phyloP scores from a whole-genome alignment of 257 asterid genomes.

The Solanum medicagineum region DNA sequence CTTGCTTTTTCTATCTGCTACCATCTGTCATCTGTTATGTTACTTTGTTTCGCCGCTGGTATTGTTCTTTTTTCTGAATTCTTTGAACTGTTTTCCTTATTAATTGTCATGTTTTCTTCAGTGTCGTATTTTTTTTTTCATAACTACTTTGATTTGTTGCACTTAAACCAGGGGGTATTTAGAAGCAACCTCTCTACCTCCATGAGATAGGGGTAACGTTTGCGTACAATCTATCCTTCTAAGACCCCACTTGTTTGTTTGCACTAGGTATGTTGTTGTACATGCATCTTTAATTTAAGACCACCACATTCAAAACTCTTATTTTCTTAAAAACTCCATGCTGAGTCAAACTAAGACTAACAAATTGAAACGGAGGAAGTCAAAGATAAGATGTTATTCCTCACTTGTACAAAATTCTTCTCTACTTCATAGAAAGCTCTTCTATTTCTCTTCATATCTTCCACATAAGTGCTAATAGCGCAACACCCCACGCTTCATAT shows the following conservation, averaged over 20 bases:
- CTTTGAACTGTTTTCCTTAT: neutral
- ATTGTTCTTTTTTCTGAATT: neutral
- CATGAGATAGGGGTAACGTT: neutral
- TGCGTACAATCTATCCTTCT: neutral
- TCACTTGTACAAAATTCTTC: neutral
- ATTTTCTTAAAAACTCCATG: neutral
- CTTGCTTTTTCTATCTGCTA: neutral
- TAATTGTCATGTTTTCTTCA: neutral
- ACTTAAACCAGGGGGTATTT: neutral
- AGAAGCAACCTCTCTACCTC: neutral
- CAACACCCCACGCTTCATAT: neutral
- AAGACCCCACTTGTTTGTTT: neutral
- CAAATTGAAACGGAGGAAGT: neutral
- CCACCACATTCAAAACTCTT: neutral
- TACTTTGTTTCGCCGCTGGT: neutral
- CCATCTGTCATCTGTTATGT: neutral
- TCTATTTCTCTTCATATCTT: neutral
- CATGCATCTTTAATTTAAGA: neutral
- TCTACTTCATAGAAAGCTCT: neutral
- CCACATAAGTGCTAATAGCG: neutral
- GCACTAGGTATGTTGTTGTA: neutral
- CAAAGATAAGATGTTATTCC: neutral
- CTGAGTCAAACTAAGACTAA: neutral
- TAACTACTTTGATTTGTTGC: neutral
- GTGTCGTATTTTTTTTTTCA: neutral